phyloP scores from a whole-genome alignment of 768 basidiomycete genomes.

The Hericium erinaceus region DNA sequence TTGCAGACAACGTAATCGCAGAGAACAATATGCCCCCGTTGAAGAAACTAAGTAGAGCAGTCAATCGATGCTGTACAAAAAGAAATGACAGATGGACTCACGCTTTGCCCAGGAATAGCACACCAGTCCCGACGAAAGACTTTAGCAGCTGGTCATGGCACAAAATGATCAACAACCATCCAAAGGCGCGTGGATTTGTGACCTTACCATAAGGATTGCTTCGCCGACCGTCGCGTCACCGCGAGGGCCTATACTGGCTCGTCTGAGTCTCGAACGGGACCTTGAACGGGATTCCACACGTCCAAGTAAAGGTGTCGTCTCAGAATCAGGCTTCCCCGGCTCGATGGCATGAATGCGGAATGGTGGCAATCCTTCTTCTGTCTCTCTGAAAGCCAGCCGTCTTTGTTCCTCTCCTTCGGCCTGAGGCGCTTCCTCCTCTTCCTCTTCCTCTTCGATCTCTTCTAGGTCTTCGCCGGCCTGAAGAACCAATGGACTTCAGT shows the following conservation, averaged over 20 bases:
- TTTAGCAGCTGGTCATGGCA: constrained; percentile 59
- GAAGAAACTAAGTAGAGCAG: constrained; percentile 53
- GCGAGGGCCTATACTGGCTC: constrained; percentile 47
- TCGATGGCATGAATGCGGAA: constrained; percentile 3
- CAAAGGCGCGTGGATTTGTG: not conserved
- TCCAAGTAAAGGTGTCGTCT: constrained; percentile 49
- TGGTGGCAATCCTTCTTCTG: constrained; percentile 1
- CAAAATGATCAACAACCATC: not conserved
- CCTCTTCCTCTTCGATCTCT: constrained; percentile 53
- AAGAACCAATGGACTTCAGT: constrained; percentile 3
- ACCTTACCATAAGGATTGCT: constrained; percentile 81
- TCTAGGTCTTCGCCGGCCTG: constrained; percentile 85
- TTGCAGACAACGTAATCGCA: constrained; percentile 58
- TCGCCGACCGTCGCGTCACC: constrained; percentile 89
- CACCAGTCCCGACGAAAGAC: constrained; percentile 91
- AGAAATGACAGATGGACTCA: constrained; percentile 27
- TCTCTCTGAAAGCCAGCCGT: not conserved
- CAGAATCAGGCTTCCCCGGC: constrained; percentile 20
- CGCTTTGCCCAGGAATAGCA: constrained; percentile 94
- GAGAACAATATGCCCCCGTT: constrained; percentile 96
- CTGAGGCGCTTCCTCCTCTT: constrained; percentile 24
- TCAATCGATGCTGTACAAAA: no score
- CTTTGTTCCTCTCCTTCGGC: not conserved
- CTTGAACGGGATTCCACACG: constrained; percentile 28
- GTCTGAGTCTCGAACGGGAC: constrained; percentile 46